Conservation (phyloP, 2,329 filamentous ascomycete genomes). For the Cordyceps cateniannulata region DNA sequence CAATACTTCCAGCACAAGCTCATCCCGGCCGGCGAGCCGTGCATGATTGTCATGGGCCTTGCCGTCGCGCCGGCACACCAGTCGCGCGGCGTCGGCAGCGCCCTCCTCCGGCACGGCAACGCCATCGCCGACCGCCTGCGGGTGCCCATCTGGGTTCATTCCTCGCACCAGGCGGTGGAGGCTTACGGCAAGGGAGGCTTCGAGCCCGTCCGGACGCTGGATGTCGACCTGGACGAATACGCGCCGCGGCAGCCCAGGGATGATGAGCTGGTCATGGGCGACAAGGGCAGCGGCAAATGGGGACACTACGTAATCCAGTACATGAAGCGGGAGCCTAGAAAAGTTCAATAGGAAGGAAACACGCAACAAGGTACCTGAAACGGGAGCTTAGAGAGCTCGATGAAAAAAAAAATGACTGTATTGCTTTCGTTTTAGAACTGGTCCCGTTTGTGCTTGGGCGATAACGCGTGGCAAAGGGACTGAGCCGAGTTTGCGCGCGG, state of each 20-base stretch:
- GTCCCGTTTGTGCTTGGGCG: too few species aligned
- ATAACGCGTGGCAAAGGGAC: too few species aligned
- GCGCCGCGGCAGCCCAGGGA: conserved; percentile 12
- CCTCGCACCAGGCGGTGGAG: conserved; percentile 13
- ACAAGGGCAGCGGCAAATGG: conserved; percentile 12
- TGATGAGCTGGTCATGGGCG: conserved; percentile 13
- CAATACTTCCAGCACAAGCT: conserved; percentile 6
- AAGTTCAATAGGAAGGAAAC: neutral
- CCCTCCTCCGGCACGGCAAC: conserved; percentile 11
- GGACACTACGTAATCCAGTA: conserved; percentile 13
- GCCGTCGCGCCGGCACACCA: conserved; percentile 10
- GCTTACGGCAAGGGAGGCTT: conserved; percentile 13
- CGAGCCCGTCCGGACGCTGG: conserved; percentile 8
- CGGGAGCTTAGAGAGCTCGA: neutral
- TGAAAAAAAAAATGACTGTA: too few species aligned
- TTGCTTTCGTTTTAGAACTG: too few species aligned
- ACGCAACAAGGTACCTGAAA: neutral
- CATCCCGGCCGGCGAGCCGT: conserved; percentile 11
- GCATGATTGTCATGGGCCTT: conserved; percentile 13
- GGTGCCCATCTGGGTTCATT: conserved; percentile 12
- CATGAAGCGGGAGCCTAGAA: conserved; percentile 4
- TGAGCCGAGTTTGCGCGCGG: too few species aligned
- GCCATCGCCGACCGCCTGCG: conserved; percentile 10
- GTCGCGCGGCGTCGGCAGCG: conserved; percentile 12
- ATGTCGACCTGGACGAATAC: conserved; percentile 13